Conservation (phyloP, 1,284 basidiomycete species). For the Cystobasidiaceae sp. region DNA sequence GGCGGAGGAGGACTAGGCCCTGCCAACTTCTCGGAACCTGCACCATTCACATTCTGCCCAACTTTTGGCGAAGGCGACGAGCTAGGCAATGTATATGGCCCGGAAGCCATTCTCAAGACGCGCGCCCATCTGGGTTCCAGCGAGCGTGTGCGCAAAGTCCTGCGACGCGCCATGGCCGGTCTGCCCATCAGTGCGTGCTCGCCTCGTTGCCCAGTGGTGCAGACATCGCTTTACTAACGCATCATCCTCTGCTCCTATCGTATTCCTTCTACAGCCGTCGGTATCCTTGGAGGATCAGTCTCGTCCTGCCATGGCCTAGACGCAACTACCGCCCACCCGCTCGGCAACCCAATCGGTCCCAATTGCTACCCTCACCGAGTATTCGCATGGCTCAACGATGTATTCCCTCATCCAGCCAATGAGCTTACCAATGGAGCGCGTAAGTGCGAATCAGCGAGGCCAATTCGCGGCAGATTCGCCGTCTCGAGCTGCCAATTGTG, state of each 20-base stretch:
- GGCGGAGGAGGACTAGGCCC: conserved; percentile 40
- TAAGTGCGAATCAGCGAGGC: conserved; percentile 35
- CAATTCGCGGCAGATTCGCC: no score
- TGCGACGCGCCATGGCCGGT: conserved; percentile 77
- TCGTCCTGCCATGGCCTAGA: conserved; percentile 90
- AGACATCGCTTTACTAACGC: no score
- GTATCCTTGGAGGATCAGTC: conserved; percentile 85
- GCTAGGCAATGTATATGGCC: conserved; percentile 70
- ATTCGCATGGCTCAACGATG: conserved; percentile 89
- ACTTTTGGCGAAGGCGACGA: conserved; percentile 74
- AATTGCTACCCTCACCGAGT: conserved; percentile 82
- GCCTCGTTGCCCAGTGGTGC: no score
- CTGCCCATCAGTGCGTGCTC: conserved; percentile 64
- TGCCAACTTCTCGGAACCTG: conserved; percentile 54
- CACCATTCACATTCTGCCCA: conserved; percentile 80
- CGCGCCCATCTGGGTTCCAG: conserved; percentile 73
- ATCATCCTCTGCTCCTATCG: background rate
- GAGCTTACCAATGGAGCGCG: conserved; percentile 88
- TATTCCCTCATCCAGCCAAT: conserved; percentile 89
- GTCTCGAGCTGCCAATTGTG: no score
- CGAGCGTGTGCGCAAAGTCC: conserved; percentile 72
- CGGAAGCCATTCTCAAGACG: conserved; percentile 67
- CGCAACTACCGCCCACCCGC: conserved; percentile 48
- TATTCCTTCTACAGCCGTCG: conserved; percentile 55
- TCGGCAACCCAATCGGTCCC: conserved; percentile 72